These are phyloP conservation scores for Kalmusia sp. DNA, from an alignment of 2,329 filamentous ascomycete genomes.

Conservation along the genomic window DNA sequence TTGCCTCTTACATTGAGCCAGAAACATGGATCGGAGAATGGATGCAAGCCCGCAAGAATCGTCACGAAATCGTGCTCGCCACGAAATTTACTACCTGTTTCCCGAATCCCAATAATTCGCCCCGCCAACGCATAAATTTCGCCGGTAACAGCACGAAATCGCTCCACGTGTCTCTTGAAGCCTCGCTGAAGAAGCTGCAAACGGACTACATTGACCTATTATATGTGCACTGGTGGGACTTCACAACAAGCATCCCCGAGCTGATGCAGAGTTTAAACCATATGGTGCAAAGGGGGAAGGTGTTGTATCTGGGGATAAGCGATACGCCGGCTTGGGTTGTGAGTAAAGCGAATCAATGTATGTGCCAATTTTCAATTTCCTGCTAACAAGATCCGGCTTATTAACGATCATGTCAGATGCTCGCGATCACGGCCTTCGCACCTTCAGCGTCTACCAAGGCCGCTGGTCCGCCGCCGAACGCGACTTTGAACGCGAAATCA, in stretches of 20 bases:
- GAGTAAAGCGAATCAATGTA: slow-evolving; percentile 55
- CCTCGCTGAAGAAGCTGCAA: slow-evolving; percentile 50
- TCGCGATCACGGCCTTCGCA: slow-evolving; percentile 71
- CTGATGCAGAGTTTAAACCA: slow-evolving; percentile 48
- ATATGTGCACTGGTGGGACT: slow-evolving; percentile 53
- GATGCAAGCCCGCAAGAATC: slow-evolving; percentile 53
- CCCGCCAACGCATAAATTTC: slow-evolving; percentile 49
- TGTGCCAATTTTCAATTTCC: slow-evolving; percentile 14
- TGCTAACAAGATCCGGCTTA: background rate
- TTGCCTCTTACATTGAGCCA: too few relatives aligned
- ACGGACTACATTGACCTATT: slow-evolving; percentile 50
- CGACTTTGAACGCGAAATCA: slow-evolving; percentile 74
- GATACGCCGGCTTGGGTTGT: slow-evolving; percentile 54
- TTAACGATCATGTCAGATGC: slow-evolving; percentile 58
- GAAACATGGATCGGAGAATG: slow-evolving; percentile 60
- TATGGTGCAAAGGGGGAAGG: slow-evolving; percentile 44
- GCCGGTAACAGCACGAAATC: slow-evolving; percentile 50
- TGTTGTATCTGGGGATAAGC: slow-evolving; percentile 48
- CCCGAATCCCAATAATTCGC: slow-evolving; percentile 29
- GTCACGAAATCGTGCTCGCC: slow-evolving; percentile 61
- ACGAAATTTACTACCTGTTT: slow-evolving; percentile 59
- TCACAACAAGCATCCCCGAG: slow-evolving; percentile 44
- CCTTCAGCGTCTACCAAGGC: slow-evolving; percentile 74
- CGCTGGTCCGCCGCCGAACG: slow-evolving; percentile 66
- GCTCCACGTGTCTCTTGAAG: slow-evolving; percentile 47